Percentiles rank a stretch among this genome's conserved stretches.
phyloP scores from a whole-genome alignment of 352 stramenopile species.

The Globisporangium orthogonon region DNA sequence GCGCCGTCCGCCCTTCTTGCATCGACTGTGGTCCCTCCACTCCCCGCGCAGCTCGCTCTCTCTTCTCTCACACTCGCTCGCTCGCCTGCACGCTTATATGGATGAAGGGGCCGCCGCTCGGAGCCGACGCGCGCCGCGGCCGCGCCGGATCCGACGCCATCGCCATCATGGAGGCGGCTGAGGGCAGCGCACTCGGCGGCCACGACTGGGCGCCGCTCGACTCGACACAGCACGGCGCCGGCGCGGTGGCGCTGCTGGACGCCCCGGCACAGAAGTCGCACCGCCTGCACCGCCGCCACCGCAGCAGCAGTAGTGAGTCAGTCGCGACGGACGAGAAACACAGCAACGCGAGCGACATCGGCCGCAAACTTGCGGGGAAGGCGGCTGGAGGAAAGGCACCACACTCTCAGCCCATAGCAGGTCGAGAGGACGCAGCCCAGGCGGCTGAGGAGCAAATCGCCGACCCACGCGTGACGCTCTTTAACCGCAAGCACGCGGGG shows the following conservation, averaged over 20 bases:
- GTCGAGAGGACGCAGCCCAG: not conserved
- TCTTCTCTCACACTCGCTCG: no score
- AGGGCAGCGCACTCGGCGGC: not conserved
- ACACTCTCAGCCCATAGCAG: not conserved
- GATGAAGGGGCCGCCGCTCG: constrained; percentile 3
- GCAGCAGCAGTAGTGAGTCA: not conserved
- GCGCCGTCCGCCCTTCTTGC: no score
- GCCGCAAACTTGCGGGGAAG: not conserved
- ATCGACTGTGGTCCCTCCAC: no score
- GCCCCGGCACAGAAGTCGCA: not conserved
- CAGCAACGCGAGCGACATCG: not conserved
- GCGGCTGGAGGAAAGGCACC: not conserved
- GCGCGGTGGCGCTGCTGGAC: not conserved
- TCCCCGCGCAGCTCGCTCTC: no score
- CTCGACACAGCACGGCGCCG: constrained; percentile 3
- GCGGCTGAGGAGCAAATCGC: not conserved
- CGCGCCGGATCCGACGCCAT: constrained; percentile 12
- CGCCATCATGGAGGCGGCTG: constrained; percentile 12
- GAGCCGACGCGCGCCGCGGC: not conserved
- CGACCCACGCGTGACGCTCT: constrained; percentile 12
- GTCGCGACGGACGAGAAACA: not conserved
- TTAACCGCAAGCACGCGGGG: constrained; percentile 22
- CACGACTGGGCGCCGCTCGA: constrained; percentile 7
- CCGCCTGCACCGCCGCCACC: not conserved
- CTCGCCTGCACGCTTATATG: not conserved